A percentile compares a stretch with the other conserved stretches of the same genome.
Conservation (phyloP, 345 rosid genomes). For the Salix exigua region DNA sequence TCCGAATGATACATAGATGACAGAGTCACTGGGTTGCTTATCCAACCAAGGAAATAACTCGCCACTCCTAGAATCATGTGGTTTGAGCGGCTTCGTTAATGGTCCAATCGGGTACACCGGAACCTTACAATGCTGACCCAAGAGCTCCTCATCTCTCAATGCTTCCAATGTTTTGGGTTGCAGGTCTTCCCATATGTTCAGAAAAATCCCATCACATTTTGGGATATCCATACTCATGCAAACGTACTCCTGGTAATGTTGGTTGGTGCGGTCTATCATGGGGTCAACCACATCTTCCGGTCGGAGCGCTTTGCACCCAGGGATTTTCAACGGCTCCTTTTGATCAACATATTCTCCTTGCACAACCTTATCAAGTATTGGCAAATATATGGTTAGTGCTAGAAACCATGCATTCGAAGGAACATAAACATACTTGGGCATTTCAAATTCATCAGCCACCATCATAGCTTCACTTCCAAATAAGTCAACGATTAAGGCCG, state of each 20-base stretch:
- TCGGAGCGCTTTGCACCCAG: neutral
- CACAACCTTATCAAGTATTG: neutral
- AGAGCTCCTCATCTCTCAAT: neutral
- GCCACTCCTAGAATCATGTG: neutral
- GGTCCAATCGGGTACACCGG: constrained; percentile 14
- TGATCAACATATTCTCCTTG: constrained; percentile 10
- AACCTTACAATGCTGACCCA: neutral
- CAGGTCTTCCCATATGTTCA: constrained; percentile 23
- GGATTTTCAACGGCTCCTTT: constrained; percentile 3
- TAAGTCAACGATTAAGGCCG: constrained; percentile 46
- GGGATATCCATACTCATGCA: neutral
- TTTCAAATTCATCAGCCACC: constrained; percentile 41
- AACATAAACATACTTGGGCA: constrained; percentile 44
- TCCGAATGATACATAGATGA: constrained; percentile 51
- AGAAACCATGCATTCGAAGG: constrained; percentile 53
- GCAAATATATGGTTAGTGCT: neutral
- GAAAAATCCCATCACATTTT: constrained; percentile 7
- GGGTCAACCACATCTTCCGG: neutral
- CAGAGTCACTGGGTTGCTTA: constrained; percentile 31
- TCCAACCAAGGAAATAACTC: constrained; percentile 37
- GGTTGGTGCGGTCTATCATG: neutral
- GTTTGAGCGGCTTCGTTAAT: neutral
- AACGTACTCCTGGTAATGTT: neutral
- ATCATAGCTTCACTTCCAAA: constrained; percentile 51
- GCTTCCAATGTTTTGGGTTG: constrained; percentile 8